Base-by-base conservation (phyloP, 2,329 filamentous ascomycete genomes). In the Fusarium humuli region DNA sequence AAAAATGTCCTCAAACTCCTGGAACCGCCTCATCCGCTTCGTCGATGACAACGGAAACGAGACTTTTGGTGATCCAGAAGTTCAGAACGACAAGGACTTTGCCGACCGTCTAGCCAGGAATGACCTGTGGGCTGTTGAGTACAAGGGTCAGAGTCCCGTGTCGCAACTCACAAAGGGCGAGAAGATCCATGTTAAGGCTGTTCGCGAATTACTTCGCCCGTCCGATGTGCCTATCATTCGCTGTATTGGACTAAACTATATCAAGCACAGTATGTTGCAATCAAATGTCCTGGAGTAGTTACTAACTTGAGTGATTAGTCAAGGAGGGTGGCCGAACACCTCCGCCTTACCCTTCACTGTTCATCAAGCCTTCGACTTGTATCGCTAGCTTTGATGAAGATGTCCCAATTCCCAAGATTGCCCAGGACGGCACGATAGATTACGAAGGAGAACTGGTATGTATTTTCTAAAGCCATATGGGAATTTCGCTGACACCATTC, bases 311-410 rank as follows among this genome's bases (percentile, higher is more conserved):
- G 53, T n/a, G 4, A 8, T 10, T 23, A 87, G 85, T 87, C 71
- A 79, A 83, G 64, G 85, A 87, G 77, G 84, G 83, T 18, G 84
- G 85, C 7, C 81, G 85, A 46, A 85, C 81, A 16, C 83, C 84
- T 0, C 85, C 85, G 0, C 83, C 85, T 2, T 84, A 79, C 61
- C 83, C 82, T 4, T 81, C 81, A 14, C 79, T 86, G 27, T 87
- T 87, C 75, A 86, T 86, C 71, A 87, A 87, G 79, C 82, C 80
- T 13, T 79, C 71, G 16, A 81, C 77, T 32, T 83, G 75, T 52
- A 81, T 83, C 46, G 78, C 79, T 41, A 70, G 74, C 59, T 79
- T 68, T 72, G 73, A 63, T 37, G 77, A 78, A 56, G 75, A 82
- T 64, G 77, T 86, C 23, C 76, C 81, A 3, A 81, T 86, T 64